These are phyloP conservation scores for Takashimella tepidaria DNA, from an alignment of 1,284 basidiomycete genomes.

Conservation along the genomic window DNA sequence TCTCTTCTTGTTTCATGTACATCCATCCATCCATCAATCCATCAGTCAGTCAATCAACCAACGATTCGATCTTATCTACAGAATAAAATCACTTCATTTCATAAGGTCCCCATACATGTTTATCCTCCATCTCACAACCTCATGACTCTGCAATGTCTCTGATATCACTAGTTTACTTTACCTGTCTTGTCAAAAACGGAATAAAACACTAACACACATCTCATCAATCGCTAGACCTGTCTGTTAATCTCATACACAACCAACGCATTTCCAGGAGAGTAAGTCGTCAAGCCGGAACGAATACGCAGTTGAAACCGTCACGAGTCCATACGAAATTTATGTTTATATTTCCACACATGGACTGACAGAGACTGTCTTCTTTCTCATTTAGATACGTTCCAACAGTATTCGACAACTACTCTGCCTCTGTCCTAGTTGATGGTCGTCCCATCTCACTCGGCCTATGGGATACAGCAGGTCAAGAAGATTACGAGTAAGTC, in stretches of 20 bases:
- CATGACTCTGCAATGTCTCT: neutral
- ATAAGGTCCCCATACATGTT: too few species aligned
- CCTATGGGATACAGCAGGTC: conserved; percentile 49
- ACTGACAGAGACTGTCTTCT: neutral
- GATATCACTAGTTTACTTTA: neutral
- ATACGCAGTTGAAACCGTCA: too few species aligned
- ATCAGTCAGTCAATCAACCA: too few species aligned
- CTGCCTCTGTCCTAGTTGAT: conserved; percentile 85
- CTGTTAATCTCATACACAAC: conserved; percentile 48
- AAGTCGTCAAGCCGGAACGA: conserved; percentile 15
- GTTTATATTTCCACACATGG: neutral
- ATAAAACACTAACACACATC: too few species aligned
- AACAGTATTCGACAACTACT: conserved; percentile 48
- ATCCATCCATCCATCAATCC: too few species aligned
- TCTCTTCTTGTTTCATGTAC: too few species aligned
- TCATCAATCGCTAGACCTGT: conserved; percentile 47
- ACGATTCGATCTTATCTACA: too few species aligned
- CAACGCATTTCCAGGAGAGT: conserved; percentile 48
- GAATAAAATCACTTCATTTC: too few species aligned
- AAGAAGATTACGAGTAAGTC: conserved; percentile 53
- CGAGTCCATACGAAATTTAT: too few species aligned
- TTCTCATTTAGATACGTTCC: conserved; percentile 43
- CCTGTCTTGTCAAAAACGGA: too few species aligned
- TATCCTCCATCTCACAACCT: too few species aligned
- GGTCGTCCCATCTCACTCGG: conserved; percentile 75